phyloP scores from a whole-genome alignment of 495 filamentous ascomycete species.

The Bathelium albidoporum region DNA sequence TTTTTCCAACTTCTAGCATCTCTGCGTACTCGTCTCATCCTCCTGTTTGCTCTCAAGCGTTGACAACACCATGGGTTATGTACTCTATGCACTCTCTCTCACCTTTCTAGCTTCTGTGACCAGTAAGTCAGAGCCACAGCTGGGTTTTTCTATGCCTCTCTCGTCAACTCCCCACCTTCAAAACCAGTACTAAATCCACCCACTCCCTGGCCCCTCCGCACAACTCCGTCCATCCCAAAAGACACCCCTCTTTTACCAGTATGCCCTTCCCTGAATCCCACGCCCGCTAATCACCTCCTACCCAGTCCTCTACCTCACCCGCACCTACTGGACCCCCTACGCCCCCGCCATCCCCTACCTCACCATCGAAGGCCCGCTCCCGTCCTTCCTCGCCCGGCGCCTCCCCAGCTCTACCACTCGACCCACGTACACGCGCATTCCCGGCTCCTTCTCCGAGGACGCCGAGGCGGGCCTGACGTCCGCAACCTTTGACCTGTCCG shows the following conservation, averaged over 20 bases:
- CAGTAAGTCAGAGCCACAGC: slow-evolving; percentile 19
- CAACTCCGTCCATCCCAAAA: background rate
- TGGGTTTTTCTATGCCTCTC: background rate
- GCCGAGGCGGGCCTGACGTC: slow-evolving; percentile 78
- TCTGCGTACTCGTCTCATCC: slow-evolving; percentile 31
- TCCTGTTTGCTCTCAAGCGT: slow-evolving; percentile 41
- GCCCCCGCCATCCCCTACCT: slow-evolving; percentile 37
- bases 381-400: slow-evolving; percentile 34
- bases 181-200: background rate
- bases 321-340: slow-evolving; percentile 58
- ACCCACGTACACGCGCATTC: slow-evolving; percentile 56
- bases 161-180: background rate
- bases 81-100: slow-evolving; percentile 62
- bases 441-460: slow-evolving; percentile 64
- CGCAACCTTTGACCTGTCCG: slow-evolving; percentile 64
- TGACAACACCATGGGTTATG: slow-evolving; percentile 57
- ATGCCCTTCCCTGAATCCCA: slow-evolving; percentile 5
- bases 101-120: slow-evolving; percentile 36
- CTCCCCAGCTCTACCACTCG: slow-evolving; percentile 19
- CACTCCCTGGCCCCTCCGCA: background rate
- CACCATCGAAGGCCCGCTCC: slow-evolving; percentile 46
- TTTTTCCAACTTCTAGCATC: slow-evolving; percentile 7
- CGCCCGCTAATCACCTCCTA: background rate
- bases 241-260: background rate
- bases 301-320: slow-evolving; percentile 65